Conservation (phyloP, 768 basidiomycete genomes). For the Tubosaeta sp. region DNA sequence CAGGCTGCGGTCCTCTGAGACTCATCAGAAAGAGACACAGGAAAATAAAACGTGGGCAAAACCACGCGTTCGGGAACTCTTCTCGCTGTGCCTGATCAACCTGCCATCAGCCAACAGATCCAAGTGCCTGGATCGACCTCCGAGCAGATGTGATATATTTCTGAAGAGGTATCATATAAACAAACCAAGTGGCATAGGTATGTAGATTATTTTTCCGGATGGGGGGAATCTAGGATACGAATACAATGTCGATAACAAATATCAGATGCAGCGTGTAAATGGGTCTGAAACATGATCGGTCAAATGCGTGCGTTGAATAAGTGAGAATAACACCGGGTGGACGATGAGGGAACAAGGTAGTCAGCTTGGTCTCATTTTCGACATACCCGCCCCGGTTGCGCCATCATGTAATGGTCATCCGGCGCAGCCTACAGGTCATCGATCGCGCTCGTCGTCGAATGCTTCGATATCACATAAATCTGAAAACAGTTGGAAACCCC, state of each 20-base stretch:
- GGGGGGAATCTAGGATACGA: slow-evolving; percentile 8
- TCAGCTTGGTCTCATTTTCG: neutral
- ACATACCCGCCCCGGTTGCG: neutral
- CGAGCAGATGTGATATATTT: too few species aligned
- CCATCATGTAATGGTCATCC: neutral
- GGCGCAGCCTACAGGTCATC: slow-evolving; percentile 10
- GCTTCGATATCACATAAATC: slow-evolving; percentile 29
- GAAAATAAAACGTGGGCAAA: neutral
- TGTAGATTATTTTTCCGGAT: slow-evolving; percentile 4
- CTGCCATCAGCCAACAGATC: neutral
- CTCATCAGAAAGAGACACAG: neutral
- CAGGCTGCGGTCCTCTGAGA: neutral
- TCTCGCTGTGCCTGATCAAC: neutral
- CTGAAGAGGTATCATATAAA: neutral
- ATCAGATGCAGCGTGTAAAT: slow-evolving; percentile 15
- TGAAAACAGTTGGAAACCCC: slow-evolving; percentile 9
- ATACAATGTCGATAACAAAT: slow-evolving; percentile 20
- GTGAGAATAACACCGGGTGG: slow-evolving; percentile 2
- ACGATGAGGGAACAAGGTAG: neutral
- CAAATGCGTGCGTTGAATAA: slow-evolving; percentile 5
- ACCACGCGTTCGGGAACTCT: neutral
- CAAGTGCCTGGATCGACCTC: neutral
- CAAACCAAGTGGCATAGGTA: slow-evolving; percentile 8
- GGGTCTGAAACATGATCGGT: slow-evolving; percentile 10
- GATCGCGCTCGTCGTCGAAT: slow-evolving; percentile 16